Evolutionary conservation across 2,329 filamentous ascomycete species (phyloP), one percentile per base, ranked within the genome.

Genomic region (Diaporthe ilicicola): DNA sequence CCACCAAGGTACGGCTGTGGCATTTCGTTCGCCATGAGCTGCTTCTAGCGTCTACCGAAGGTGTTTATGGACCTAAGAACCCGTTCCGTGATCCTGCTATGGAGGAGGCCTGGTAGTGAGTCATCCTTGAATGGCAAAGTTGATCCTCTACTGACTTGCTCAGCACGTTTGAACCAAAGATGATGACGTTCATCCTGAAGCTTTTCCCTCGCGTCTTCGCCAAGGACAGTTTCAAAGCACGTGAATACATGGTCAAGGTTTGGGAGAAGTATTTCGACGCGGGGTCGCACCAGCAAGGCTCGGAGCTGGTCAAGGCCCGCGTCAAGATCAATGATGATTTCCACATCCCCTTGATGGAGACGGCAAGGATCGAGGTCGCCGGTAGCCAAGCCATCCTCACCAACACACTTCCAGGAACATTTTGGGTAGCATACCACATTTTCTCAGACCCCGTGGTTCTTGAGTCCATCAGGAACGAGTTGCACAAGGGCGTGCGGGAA

Each of bases 371-470:
- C 5, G 82, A 84, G 69, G 77, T 81, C 50, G 82, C 79, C 5
- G 76, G 77, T 0, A 75, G 76, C 1, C 74, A 83, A 64, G 83
- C 79, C 0, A 76, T 82, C 56, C 74, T 84, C 4, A 77, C 77
- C 32, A 85, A 82, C 69, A 82, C 80, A 0, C 73, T 77, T 0
- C 79, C 81, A 2, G 75, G 81, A 0, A 46, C 77, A 0, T 84
- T 84, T 70, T 84, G 83, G 83, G 73, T 80, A 7, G 46, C 81
- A 0, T 81, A 78, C 37, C 78, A 80, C 56, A 74, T 84, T 12
- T 79, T 78, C 48, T 81, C 82, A 0, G 70, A 81, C 37, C 76
- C 78, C 0, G 46, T 48, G 0, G 72, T 81, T 0, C 74, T 83
- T 1, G 44, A 62, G 2, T 76, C 76, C 1, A 76, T 79, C 54